phyloP scores from a whole-genome alignment of 2,329 filamentous ascomycete species.

The Thielaviopsis euricoi region DNA sequence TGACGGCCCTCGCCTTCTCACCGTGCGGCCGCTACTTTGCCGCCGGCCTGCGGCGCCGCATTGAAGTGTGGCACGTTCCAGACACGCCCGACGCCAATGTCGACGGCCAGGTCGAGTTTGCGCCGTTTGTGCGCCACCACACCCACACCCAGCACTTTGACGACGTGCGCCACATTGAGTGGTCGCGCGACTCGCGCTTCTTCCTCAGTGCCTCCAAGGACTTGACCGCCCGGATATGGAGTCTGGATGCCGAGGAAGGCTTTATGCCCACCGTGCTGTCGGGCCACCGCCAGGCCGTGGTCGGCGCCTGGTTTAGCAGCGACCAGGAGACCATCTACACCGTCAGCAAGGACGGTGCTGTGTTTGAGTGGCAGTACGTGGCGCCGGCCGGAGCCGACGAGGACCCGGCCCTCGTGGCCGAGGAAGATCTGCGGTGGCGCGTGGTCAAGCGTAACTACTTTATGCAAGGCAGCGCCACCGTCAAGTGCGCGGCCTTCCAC shows the following conservation, averaged over 20 bases:
- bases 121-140: constrained; percentile 79
- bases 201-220: constrained; percentile 87
- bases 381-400: constrained; percentile 25
- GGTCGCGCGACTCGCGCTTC: constrained; percentile 93
- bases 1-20: constrained; percentile 76
- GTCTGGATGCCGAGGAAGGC: constrained; percentile 67
- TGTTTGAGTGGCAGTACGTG: constrained; percentile 85
- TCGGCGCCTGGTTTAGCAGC: constrained; percentile 92
- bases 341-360: constrained; percentile 88
- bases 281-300: constrained; percentile 77
- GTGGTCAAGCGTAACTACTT: constrained; percentile 89
- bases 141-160: constrained; percentile 83
- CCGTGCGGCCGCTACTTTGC: constrained; percentile 84
- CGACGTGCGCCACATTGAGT: constrained; percentile 68
- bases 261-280: constrained; percentile 81
- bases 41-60: constrained; percentile 68
- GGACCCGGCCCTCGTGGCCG: constrained; percentile 41
- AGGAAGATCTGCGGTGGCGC: constrained; percentile 58
- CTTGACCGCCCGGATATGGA: constrained; percentile 89
- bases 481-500: constrained; percentile 85
- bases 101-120: constrained; percentile 79
- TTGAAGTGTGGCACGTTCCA: constrained; percentile 94
- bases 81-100: constrained; percentile 67
- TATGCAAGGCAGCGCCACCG: constrained; percentile 72
- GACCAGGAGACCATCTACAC: constrained; percentile 95